phyloP scores from a whole-genome alignment of 2,329 filamentous ascomycete genomes.

The Venturiaceae sp. region DNA sequence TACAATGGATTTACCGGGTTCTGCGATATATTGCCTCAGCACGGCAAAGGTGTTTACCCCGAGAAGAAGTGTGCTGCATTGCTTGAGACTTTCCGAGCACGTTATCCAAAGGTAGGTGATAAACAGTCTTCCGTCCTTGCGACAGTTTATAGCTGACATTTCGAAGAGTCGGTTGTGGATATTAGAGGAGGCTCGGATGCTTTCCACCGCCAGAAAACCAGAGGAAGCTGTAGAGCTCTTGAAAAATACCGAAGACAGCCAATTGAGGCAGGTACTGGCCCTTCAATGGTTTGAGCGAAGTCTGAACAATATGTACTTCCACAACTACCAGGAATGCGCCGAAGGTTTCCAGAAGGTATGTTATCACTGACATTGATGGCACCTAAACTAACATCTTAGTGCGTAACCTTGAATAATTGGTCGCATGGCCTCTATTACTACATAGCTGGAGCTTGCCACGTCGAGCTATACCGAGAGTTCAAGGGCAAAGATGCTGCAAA shows the following conservation, averaged over 20 bases:
- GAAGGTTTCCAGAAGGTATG: constrained; percentile 57
- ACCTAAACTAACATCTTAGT: constrained; percentile 29
- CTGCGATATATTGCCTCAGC: constrained; percentile 72
- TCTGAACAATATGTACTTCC: constrained; percentile 67
- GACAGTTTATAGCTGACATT: neutral
- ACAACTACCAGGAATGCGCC: constrained; percentile 66
- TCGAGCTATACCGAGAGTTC: constrained; percentile 68
- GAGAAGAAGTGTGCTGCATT: constrained; percentile 55
- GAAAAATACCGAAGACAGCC: constrained; percentile 47
- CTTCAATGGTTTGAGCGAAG: constrained; percentile 79
- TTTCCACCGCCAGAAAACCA: constrained; percentile 57
- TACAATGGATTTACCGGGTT: constrained; percentile 82
- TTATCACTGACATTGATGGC: constrained; percentile 8
- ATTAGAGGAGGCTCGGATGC: constrained; percentile 75
- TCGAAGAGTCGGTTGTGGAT: constrained; percentile 66
- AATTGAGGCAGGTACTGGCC: constrained; percentile 81
- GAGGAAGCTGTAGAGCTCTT: constrained; percentile 59
- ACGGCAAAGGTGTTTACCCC: constrained; percentile 56
- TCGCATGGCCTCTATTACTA: constrained; percentile 84
- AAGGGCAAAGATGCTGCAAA: constrained; percentile 33
- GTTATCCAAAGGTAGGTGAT: constrained; percentile 55
- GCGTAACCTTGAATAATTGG: constrained; percentile 80
- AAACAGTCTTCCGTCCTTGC: neutral
- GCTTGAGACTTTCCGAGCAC: constrained; percentile 61
- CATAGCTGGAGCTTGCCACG: constrained; percentile 66